Conservation (phyloP, 352 stramenopile species). For the Achlya hypogyna region DNA sequence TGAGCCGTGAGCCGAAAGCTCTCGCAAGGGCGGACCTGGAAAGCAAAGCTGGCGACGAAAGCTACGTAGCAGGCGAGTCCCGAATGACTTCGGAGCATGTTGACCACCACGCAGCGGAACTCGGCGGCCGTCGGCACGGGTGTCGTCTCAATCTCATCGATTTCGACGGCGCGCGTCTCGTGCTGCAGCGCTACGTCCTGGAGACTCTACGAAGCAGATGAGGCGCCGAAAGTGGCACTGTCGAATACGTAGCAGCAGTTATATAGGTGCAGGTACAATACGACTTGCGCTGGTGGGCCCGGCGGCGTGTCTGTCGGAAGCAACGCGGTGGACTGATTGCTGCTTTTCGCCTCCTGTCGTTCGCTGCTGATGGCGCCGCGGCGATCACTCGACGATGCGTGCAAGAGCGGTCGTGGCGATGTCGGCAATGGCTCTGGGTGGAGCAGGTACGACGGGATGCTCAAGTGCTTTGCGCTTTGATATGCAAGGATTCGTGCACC, state of each 20-base stretch:
- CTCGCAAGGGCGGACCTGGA: constrained; percentile 33
- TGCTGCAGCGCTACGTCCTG: constrained; percentile 7
- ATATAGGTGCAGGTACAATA: constrained; percentile 1
- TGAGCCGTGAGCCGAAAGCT: neutral
- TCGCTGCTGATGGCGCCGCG: no score
- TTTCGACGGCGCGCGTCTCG: neutral
- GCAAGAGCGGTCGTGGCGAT: no score
- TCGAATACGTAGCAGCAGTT: neutral
- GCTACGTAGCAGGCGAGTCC: constrained; percentile 47
- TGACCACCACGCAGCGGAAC: constrained; percentile 45
- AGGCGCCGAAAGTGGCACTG: neutral
- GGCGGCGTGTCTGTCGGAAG: neutral
- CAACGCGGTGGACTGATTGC: no score
- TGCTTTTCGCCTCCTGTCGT: no score
- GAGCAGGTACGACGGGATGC: constrained; percentile 28
- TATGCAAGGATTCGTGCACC: constrained; percentile 55
- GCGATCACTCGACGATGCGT: no score
- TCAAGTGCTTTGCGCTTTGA: constrained; percentile 46
- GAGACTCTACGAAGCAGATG: neutral
- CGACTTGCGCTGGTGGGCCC: neutral
- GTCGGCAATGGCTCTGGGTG: no score
- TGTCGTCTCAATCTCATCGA: neutral
- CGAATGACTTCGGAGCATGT: constrained; percentile 59
- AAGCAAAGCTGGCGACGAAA: constrained; percentile 61
- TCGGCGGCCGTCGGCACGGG: constrained; percentile 27